Percentiles rank a stretch among this genome's conserved stretches.
These are phyloP conservation scores for Trichomonascaceae sp. DNA, from an alignment of 1,139 yeast species.

Conservation along the genomic window DNA sequence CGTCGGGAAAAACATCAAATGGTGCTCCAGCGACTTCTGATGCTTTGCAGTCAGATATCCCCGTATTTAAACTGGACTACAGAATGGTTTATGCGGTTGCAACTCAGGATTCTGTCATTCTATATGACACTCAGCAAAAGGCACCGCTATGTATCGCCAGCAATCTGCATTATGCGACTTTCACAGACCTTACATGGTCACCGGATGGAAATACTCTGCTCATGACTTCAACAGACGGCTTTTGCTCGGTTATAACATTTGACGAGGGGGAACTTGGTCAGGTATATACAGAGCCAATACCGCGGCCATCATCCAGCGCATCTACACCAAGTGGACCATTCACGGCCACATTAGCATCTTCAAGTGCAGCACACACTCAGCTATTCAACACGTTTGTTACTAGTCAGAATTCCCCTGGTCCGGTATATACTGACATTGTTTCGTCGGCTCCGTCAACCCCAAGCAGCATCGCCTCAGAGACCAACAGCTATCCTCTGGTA, in stretches of 20 bases:
- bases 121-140: constrained; percentile 70
- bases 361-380: not conserved
- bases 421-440: constrained; percentile 1
- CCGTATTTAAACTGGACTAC: constrained; percentile 56
- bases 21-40: not conserved
- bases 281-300: constrained; percentile 16
- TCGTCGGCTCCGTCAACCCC: constrained; percentile 6
- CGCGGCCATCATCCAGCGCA: constrained; percentile 8
- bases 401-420: not conserved
- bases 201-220: constrained; percentile 65
- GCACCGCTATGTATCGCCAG: constrained; percentile 69
- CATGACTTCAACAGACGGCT: constrained; percentile 90
- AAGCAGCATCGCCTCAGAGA: constrained; percentile 7
- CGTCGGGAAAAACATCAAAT: not conserved
- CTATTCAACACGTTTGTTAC: not conserved
- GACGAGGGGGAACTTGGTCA: constrained; percentile 51
- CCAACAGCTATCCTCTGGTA: constrained; percentile 11
- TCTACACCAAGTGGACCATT: not conserved
- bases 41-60: constrained; percentile 14
- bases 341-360: not conserved
- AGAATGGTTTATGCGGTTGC: constrained; percentile 89
- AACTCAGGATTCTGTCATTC: constrained; percentile 76
- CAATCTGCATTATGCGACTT: constrained; percentile 78
- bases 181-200: constrained; percentile 86
- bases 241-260: constrained; percentile 64